Conservation (phyloP, 148 eudicot species). For the Rhododendron simsii region DNA sequence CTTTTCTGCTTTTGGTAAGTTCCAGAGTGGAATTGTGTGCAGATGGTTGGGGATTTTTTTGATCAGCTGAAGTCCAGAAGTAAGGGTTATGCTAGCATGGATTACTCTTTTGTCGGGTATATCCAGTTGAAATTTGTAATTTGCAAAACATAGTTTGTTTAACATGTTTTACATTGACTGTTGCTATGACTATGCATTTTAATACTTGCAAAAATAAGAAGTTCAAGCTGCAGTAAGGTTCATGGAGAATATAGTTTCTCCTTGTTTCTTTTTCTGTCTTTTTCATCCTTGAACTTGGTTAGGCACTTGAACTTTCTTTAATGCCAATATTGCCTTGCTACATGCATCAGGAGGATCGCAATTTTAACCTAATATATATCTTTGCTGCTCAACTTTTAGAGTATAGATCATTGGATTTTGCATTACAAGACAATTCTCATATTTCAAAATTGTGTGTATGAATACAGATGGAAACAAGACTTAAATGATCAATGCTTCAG, state of each 20-base stretch:
- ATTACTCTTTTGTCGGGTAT: slow-evolving; percentile 85
- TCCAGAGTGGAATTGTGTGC: slow-evolving; percentile 15
- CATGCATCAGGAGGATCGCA: neutral
- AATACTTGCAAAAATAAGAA: neutral
- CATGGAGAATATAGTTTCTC: neutral
- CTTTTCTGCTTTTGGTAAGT: neutral
- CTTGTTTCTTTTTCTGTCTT: neutral
- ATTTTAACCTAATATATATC: neutral
- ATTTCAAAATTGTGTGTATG: neutral
- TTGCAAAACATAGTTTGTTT: neutral
- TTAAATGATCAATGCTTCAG: neutral
- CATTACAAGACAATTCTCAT: neutral
- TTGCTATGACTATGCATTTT: neutral
- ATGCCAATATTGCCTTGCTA: neutral
- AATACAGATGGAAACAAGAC: neutral
- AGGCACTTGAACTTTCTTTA: neutral
- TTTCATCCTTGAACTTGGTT: neutral
- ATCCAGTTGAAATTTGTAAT: neutral
- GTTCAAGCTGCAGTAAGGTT: neutral
- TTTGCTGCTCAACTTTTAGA: neutral
- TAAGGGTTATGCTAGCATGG: slow-evolving; percentile 99
- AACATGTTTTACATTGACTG: neutral
- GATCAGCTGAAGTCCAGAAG: slow-evolving; percentile 98
- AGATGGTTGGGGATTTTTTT: slow-evolving; percentile 99
- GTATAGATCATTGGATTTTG: neutral